These are phyloP conservation scores for Penicillium malachiteum DNA, from an alignment of 495 filamentous ascomycete species.

Conservation along the genomic window DNA sequence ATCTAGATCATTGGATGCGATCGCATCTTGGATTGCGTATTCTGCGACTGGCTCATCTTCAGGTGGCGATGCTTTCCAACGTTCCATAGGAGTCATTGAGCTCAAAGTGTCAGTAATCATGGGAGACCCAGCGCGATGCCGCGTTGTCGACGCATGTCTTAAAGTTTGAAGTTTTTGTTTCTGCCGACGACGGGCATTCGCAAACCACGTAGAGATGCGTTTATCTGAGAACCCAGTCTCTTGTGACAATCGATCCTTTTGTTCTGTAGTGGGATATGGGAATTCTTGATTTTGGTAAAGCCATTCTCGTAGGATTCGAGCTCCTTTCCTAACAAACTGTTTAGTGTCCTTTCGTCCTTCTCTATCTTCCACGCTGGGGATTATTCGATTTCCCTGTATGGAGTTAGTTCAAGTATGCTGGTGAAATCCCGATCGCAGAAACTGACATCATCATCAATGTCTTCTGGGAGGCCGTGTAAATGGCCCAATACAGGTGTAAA, in stretches of 20 bases:
- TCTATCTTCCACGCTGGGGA: neutral
- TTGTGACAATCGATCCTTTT: constrained; percentile 28
- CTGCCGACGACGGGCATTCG: constrained; percentile 43
- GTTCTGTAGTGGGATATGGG: constrained; percentile 38
- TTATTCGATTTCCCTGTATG: neutral
- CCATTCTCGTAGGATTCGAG: constrained; percentile 42
- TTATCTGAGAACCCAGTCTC: constrained; percentile 39
- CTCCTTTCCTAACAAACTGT: constrained; percentile 61
- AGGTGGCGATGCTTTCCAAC: constrained; percentile 78
- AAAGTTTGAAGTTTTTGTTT: constrained; percentile 49
- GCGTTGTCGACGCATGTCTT: constrained; percentile 52
- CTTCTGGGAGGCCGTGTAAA: constrained; percentile 43
- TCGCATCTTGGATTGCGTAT: constrained; percentile 36
- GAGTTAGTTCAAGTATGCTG: neutral
- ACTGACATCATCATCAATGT: constrained; percentile 24
- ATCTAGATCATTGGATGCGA: constrained; percentile 57
- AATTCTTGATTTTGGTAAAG: constrained; percentile 45
- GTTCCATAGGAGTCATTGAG: constrained; percentile 68
- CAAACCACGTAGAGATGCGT: constrained; percentile 43
- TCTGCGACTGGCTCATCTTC: constrained; percentile 57
- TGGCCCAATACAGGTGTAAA: constrained; percentile 41
- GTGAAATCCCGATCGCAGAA: neutral
- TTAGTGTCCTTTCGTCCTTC: constrained; percentile 42
- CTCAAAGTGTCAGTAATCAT: constrained; percentile 41
- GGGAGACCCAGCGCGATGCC: constrained; percentile 34